These are phyloP conservation scores for Auricularia sp. DNA, from an alignment of 768 basidiomycete genomes.

Conservation along the genomic window DNA sequence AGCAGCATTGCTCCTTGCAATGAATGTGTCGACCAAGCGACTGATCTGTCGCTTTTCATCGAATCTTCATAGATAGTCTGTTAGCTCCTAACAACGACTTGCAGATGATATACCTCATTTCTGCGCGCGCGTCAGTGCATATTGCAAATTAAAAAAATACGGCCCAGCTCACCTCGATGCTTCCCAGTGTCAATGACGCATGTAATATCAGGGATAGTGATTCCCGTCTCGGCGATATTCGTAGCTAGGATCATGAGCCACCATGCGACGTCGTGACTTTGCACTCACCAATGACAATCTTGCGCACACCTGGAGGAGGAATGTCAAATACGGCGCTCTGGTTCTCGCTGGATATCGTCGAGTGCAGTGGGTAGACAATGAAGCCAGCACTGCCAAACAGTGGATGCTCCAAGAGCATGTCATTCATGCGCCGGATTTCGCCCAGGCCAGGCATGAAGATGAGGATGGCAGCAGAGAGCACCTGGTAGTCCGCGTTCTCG, in stretches of 20 bases:
- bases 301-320: slow-evolving; percentile 68
- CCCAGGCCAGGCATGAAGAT: slow-evolving; percentile 93
- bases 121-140: not conserved
- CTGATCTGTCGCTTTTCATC: slow-evolving; percentile 97
- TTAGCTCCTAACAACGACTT: slow-evolving; percentile 1
- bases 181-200: slow-evolving; percentile 93
- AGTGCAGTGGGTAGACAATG: slow-evolving; percentile 79
- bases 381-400: slow-evolving; percentile 60
- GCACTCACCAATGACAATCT: slow-evolving; percentile 82
- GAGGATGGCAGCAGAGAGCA: slow-evolving; percentile 71
- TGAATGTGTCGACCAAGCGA: slow-evolving; percentile 80
- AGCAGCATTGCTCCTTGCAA: slow-evolving; percentile 84
- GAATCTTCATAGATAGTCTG: slow-evolving; percentile 40
- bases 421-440: slow-evolving; percentile 83
- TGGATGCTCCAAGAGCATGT: slow-evolving; percentile 67
- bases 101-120: not conserved
- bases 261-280: not conserved
- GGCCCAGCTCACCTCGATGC: slow-evolving; percentile 54
- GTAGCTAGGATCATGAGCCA: slow-evolving; percentile 44
- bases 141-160: not conserved
- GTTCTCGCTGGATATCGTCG: slow-evolving; percentile 83
- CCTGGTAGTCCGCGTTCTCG: slow-evolving; percentile 37
- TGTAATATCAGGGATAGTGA: slow-evolving; percentile 96
- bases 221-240: slow-evolving; percentile 93
- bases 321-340: slow-evolving; percentile 87